These are phyloP conservation scores for Anisodus tanguticus DNA, from an alignment of 257 asterid species.

Conservation along the genomic window DNA sequence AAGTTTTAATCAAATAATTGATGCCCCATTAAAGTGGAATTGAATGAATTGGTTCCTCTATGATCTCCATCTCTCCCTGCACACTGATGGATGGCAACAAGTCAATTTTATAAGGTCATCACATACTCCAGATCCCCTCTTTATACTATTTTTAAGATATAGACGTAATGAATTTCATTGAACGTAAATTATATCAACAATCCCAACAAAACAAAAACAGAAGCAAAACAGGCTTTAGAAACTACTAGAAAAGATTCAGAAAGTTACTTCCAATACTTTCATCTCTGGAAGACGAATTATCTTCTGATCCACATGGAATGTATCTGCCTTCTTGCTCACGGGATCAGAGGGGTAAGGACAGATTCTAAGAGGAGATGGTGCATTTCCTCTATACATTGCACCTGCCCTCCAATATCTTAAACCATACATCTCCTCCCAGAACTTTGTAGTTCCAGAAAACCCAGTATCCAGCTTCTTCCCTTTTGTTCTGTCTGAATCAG, in stretches of 20 bases:
- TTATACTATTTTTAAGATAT: not conserved
- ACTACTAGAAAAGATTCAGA: constrained; percentile 30
- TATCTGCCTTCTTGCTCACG: constrained; percentile 43
- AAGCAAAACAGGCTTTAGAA: constrained; percentile 8
- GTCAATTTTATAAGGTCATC: not conserved
- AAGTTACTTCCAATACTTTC: constrained; percentile 69
- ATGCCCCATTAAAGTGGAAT: not conserved
- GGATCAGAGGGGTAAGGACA: constrained; percentile 50
- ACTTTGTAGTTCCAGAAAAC: constrained; percentile 73
- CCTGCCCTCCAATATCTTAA: constrained; percentile 94
- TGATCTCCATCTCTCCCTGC: not conserved
- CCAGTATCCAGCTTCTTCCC: constrained; percentile 90
- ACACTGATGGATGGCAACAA: not conserved
- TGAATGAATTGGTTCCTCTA: not conserved
- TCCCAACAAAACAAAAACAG: not conserved
- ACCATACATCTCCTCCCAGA: constrained; percentile 84
- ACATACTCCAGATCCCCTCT: not conserved
- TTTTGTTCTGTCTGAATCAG: constrained; percentile 89
- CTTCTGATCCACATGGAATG: constrained; percentile 45
- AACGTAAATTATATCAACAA: not conserved
- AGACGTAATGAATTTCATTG: not conserved
- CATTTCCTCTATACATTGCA: constrained; percentile 81
- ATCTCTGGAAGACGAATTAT: constrained; percentile 45
- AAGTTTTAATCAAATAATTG: not conserved
- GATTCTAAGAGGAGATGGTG: constrained; percentile 72